A percentile compares a stretch with the other conserved stretches of the same genome.
These are phyloP conservation scores for Coffea eugenioides DNA, from an alignment of 257 asterid species.

Conservation along the genomic window DNA sequence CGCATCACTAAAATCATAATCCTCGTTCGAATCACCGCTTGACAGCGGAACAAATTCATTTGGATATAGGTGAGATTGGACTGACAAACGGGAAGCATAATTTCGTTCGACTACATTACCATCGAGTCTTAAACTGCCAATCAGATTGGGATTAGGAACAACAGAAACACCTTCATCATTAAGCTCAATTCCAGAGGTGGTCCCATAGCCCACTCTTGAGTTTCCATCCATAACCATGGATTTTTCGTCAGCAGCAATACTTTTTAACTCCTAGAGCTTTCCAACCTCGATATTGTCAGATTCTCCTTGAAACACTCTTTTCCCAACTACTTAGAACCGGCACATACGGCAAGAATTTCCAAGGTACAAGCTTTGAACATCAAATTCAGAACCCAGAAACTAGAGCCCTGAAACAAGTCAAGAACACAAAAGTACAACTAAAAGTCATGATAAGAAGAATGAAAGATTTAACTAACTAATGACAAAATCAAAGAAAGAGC, in stretches of 20 bases:
- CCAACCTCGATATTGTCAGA: not conserved
- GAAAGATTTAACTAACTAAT: not conserved
- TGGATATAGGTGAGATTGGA: constrained; percentile 21
- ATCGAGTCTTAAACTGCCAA: constrained; percentile 25
- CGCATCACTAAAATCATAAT: constrained; percentile 61
- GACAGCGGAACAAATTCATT: constrained; percentile 27
- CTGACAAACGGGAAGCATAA: constrained; percentile 10
- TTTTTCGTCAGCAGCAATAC: constrained; percentile 15
- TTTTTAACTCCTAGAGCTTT: constrained; percentile 12
- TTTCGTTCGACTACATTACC: constrained; percentile 26
- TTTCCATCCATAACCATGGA: constrained; percentile 63
- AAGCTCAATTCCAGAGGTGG: constrained; percentile 29
- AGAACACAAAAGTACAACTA: not conserved
- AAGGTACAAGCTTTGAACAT: constrained; percentile 16
- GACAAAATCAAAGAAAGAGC: not conserved
- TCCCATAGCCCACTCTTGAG: constrained; percentile 24
- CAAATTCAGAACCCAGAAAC: constrained; percentile 13
- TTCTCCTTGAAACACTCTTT: constrained; percentile 2
- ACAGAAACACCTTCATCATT: constrained; percentile 25
- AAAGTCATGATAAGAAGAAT: not conserved
- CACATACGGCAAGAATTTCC: constrained; percentile 14
- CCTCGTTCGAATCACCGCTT: constrained; percentile 42
- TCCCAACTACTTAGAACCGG: constrained; percentile 9
- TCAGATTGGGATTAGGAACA: constrained; percentile 27
- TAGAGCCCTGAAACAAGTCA: constrained; percentile 20